Conservation (phyloP, 164 flowering plant species). For the Annona squamosa region DNA sequence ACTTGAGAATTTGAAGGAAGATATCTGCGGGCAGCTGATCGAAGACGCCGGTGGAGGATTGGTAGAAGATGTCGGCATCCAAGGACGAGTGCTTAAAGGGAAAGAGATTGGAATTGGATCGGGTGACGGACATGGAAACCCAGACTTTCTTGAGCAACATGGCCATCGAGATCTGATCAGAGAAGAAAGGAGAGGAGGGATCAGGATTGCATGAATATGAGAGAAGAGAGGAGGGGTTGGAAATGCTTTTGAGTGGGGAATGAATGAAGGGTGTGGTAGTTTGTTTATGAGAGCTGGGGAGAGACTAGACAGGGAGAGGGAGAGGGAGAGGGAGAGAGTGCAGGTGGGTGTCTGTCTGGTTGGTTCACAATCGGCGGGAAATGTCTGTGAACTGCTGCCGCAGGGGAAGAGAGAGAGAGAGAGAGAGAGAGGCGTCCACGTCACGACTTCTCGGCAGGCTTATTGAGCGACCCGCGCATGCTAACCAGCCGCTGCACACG, state of each 20-base stretch:
- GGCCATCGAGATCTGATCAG: constrained; percentile 20
- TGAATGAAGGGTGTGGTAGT: neutral
- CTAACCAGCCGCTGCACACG: too few species aligned
- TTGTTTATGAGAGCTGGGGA: neutral
- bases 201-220: neutral
- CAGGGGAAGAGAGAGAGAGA: neutral
- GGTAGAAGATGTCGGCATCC: neutral
- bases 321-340: neutral
- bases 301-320: neutral
- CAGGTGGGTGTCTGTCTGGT: neutral
- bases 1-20: constrained; percentile 41
- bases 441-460: neutral
- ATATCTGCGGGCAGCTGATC: constrained; percentile 59
- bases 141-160: constrained; percentile 34
- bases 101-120: neutral
- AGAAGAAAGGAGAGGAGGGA: neutral
- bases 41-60: constrained; percentile 42
- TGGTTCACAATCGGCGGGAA: neutral
- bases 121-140: constrained; percentile 14
- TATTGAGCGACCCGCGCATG: too few species aligned
- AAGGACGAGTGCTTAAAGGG: neutral
- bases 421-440: neutral
- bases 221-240: neutral
- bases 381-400: neutral
- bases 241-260: neutral